phyloP scores from a whole-genome alignment of 371 early-diverging fungal genomes.

The Chytridium lagenaria region DNA sequence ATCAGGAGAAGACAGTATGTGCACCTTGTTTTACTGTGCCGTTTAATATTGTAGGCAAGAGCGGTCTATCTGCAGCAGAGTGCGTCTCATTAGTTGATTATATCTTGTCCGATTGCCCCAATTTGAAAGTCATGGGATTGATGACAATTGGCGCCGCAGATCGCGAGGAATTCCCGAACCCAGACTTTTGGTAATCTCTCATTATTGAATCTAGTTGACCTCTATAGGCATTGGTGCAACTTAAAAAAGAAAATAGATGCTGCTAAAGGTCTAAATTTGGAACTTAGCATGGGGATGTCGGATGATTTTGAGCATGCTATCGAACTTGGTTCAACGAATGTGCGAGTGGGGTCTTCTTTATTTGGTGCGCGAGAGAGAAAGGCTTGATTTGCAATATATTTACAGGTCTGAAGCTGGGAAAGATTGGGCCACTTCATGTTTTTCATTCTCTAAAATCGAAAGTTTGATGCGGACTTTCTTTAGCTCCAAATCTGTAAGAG shows the following conservation, averaged over 20 bases:
- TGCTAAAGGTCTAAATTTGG: slow-evolving; percentile 51
- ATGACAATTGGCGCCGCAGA: slow-evolving; percentile 92
- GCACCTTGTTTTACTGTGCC: background rate
- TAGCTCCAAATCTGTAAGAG: background rate
- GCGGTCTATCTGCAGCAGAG: slow-evolving; percentile 70
- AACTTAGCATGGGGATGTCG: slow-evolving; percentile 98
- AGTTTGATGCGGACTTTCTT: background rate
- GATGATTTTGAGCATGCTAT: slow-evolving; percentile 87
- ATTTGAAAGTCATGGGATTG: slow-evolving; percentile 77
- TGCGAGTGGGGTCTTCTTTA: slow-evolving; percentile 89
- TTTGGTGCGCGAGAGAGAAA: slow-evolving; percentile 74
- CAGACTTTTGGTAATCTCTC: slow-evolving; percentile 76
- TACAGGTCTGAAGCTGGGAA: background rate
- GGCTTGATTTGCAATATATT: background rate
- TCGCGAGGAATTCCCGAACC: slow-evolving; percentile 61
- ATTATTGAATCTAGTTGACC: background rate
- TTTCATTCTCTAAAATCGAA: background rate
- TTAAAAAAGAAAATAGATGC: slow-evolving; percentile 21
- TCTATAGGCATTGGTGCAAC: background rate
- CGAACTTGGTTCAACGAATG: slow-evolving; percentile 83
- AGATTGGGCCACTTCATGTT: background rate
- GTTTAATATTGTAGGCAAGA: slow-evolving; percentile 66
- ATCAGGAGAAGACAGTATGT: slow-evolving; percentile 83
- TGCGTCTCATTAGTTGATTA: slow-evolving; percentile 61
- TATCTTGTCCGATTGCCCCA: slow-evolving; percentile 70